Evolutionary conservation across 2,329 filamentous ascomycete species (phyloP), one percentile per base, ranked within the genome.

Genomic region (Ustilaginoidea virens): DNA sequence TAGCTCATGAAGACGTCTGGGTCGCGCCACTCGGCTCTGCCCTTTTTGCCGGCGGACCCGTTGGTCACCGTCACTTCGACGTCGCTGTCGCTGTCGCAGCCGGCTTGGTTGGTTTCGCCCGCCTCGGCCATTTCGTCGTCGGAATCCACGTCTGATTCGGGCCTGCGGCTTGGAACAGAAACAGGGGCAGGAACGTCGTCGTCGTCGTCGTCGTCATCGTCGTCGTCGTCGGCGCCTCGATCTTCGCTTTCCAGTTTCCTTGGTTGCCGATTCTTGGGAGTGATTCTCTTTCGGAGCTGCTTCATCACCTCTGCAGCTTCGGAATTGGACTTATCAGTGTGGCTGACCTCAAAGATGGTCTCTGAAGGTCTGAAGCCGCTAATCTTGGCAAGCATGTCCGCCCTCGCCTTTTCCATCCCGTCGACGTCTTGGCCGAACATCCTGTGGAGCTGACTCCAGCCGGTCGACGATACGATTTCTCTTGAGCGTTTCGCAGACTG

Each of bases 1-100:
- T 98, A 98, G 7, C 82, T 80, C 85, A 98, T 96, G 72, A 92
- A 98, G 42, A 90, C 73, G 25, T 94, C 86, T 0, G 75, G 69
- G 49, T 94, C 86, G 47, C 81, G 74, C 66, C 74, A 93, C 25
- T 74, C 68, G 9, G 60, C 71, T 45, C 47, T 69, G 44, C 59
- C 69, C 52, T 61, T 69, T 13, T 39, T 43, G 13, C n/a, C n/a
- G n/a, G 25, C 57, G 26, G 56, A 51, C 25, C 68, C 57, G 45
- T 74, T 73, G 10, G 74, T 72, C 39, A 87, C 69, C 3, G 75
- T 80, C 12, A 80, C 68, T 49, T 80, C 76, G 18, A 83, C 52
- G 9, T 25, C 14, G 14, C 14, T n/a, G 24, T 8, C 14, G 14
- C 8, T 15, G 3, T 17, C 5, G 10, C 13, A 13, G 24, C 17